These are phyloP conservation scores for Arabidopsis thaliana DNA, from an alignment of 345 rosid genomes.

Conservation along the genomic window DNA sequence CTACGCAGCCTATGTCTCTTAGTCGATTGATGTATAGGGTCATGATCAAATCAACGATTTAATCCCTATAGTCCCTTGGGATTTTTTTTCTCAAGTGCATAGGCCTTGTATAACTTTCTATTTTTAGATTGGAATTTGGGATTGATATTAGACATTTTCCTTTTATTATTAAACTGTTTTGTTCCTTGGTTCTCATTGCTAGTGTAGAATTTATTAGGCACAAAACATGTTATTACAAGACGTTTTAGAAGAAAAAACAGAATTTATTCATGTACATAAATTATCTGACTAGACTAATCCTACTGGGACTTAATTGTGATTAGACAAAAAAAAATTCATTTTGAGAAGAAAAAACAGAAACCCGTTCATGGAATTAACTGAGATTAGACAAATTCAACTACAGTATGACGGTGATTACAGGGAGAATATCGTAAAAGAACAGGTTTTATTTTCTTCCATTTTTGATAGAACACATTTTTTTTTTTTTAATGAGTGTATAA, in stretches of 20 bases:
- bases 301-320: too few species aligned
- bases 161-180: background rate
- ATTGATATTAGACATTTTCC: slow-evolving; percentile 1
- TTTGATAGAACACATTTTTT: background rate
- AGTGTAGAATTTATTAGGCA: background rate
- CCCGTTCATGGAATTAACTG: background rate
- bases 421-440: background rate
- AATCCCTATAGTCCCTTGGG: slow-evolving; percentile 39
- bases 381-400: background rate
- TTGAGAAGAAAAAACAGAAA: background rate
- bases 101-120: slow-evolving; percentile 40
- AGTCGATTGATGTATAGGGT: slow-evolving; percentile 39
- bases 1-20: slow-evolving; percentile 22
- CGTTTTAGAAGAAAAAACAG: background rate
- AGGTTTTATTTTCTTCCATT: background rate
- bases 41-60: slow-evolving; percentile 39
- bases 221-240: background rate
- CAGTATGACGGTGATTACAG: too few species aligned
- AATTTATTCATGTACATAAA: too few species aligned
- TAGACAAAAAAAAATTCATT: too few species aligned
- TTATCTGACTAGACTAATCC: too few species aligned
- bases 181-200: background rate
- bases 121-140: slow-evolving; percentile 33
- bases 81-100: slow-evolving; percentile 30
- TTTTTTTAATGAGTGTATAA: background rate